Percentiles rank a stretch among this genome's conserved stretches.
Evolutionary conservation across 2,329 filamentous ascomycete genomes (phyloP).

Genomic region (Diaporthe australafricana): DNA sequence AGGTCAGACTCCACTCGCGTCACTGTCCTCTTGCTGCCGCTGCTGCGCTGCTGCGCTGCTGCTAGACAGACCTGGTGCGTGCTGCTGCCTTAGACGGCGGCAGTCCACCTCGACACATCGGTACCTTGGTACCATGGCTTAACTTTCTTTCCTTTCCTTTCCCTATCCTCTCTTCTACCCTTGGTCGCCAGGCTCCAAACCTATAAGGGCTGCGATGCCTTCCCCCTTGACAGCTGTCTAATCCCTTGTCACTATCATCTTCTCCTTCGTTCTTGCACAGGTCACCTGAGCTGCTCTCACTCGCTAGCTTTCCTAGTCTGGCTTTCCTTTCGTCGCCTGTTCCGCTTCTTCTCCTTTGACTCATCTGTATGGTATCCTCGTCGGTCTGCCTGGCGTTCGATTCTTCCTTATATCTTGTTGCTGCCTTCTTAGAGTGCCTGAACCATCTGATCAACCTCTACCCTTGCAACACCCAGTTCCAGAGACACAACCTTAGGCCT

Average conservation of each 20-base stretch:
- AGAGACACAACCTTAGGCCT: constrained; percentile 20
- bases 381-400: constrained; percentile 30
- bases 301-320: constrained; percentile 39
- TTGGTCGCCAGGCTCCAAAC: constrained; percentile 52
- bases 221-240: constrained; percentile 43
- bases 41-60: constrained; percentile 17
- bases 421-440: constrained; percentile 27
- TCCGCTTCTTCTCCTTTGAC: constrained; percentile 33
- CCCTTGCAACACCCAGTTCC: constrained; percentile 9
- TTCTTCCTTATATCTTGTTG: constrained; percentile 26
- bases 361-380: constrained; percentile 33
- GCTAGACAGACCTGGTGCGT: constrained; percentile 13
- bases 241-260: constrained; percentile 43
- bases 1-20: constrained; percentile 36
- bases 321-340: constrained; percentile 38
- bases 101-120: constrained; percentile 31
- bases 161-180: constrained; percentile 40
- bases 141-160: constrained; percentile 33
- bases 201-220: constrained; percentile 70
- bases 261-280: constrained; percentile 38
- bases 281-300: constrained; percentile 37
- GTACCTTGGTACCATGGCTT: constrained; percentile 33
- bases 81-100: constrained; percentile 37
- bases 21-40: constrained; percentile 25
- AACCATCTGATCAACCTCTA: constrained; percentile 27